Evolutionary conservation across 1,284 basidiomycete species (phyloP).

Genomic region (Bondarzewia mesenterica): DNA sequence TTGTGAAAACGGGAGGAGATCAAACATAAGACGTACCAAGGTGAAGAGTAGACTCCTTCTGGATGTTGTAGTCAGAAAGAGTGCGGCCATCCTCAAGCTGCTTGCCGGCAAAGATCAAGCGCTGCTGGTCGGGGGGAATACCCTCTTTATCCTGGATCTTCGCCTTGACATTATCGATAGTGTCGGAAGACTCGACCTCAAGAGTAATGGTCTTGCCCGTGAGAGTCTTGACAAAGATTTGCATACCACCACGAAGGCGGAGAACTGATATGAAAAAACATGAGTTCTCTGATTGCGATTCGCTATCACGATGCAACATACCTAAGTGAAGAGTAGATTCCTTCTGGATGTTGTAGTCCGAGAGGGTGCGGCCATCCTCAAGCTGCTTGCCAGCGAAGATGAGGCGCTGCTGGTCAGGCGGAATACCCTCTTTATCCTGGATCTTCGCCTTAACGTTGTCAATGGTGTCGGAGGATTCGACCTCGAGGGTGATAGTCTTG

Average conservation of each 20-base stretch:
- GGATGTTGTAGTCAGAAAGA: slow-evolving; percentile 90
- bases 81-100: slow-evolving; percentile 65
- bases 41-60: slow-evolving; percentile 94
- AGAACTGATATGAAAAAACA: slow-evolving; percentile 45
- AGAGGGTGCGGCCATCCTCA: slow-evolving; percentile 64
- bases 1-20: neutral
- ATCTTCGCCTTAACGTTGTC: slow-evolving; percentile 98
- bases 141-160: slow-evolving; percentile 97
- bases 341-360: slow-evolving; percentile 94
- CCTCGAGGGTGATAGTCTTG: slow-evolving; percentile 77
- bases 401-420: slow-evolving; percentile 94
- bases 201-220: slow-evolving; percentile 79
- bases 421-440: slow-evolving; percentile 93
- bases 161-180: slow-evolving; percentile 96
- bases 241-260: slow-evolving; percentile 73
- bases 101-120: slow-evolving; percentile 86
- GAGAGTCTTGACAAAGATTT: slow-evolving; percentile 64
- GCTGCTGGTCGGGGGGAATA: slow-evolving; percentile 94
- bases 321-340: slow-evolving; percentile 88
- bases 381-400: slow-evolving; percentile 84
- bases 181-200: slow-evolving; percentile 86
- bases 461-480: slow-evolving; percentile 90
- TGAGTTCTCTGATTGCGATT: slow-evolving; percentile 28
- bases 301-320: neutral
- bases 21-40: slow-evolving; percentile 39